A percentile compares a stretch with the other conserved stretches of the same genome.
Conservation (phyloP, 352 stramenopile genomes). For the Phytophthora rubi region DNA sequence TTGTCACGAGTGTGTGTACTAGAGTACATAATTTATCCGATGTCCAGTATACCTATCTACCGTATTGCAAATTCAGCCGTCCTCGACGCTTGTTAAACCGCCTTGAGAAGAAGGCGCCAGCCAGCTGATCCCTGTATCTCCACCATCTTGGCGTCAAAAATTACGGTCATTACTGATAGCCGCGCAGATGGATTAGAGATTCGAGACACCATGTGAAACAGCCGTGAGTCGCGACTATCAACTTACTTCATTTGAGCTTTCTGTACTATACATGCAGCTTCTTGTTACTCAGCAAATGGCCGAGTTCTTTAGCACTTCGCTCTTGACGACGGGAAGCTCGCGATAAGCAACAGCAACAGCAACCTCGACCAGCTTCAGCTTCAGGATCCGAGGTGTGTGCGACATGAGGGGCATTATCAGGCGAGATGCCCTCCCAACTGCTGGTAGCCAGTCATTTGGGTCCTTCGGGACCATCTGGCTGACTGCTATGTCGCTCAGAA, state of each 20-base stretch:
- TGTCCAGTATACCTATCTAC: no score
- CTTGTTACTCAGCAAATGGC: background rate
- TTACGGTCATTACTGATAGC: constrained; percentile 10
- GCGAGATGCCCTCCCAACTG: constrained; percentile 20
- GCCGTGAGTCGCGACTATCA: constrained; percentile 6
- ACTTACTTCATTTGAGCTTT: background rate
- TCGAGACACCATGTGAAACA: constrained; percentile 21
- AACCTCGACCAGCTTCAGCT: constrained; percentile 10
- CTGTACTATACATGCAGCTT: no score
- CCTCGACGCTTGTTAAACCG: constrained; percentile 13
- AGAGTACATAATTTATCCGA: no score
- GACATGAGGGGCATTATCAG: constrained; percentile 33
- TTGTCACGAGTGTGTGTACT: no score
- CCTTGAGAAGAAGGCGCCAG: background rate
- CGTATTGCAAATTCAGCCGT: background rate
- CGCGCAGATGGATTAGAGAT: constrained; percentile 8
- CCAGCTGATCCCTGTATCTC: constrained; percentile 25
- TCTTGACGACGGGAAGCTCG: background rate
- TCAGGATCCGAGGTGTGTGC: constrained; percentile 17
- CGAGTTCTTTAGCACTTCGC: background rate
- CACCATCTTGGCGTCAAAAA: constrained; percentile 30
- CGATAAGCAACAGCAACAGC: background rate
- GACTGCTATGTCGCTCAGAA: constrained; percentile 14
- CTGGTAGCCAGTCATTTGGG: constrained; percentile 25
- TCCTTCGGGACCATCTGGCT: constrained; percentile 15